Evolutionary conservation across 2,329 filamentous ascomycete genomes (phyloP).

Genomic region (Beauveria bassiana): DNA sequence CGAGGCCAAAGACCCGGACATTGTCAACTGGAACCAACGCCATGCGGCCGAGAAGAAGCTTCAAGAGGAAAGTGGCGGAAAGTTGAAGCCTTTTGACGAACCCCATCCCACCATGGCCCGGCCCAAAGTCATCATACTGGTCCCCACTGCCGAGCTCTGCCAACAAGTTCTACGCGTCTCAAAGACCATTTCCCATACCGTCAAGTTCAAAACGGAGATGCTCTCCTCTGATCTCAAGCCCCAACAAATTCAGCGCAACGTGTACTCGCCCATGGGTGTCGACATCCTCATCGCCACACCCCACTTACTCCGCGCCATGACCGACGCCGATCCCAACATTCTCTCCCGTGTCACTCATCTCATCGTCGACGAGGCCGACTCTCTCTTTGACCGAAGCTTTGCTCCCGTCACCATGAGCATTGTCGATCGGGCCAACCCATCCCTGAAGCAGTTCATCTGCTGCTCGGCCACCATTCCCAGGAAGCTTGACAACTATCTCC

Average conservation of each 20-base stretch:
- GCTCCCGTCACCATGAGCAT: constrained; percentile 73
- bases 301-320: constrained; percentile 81
- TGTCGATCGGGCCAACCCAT: constrained; percentile 72
- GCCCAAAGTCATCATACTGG: constrained; percentile 75
- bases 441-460: constrained; percentile 76
- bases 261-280: constrained; percentile 75
- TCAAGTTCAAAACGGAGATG: constrained; percentile 79
- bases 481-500: constrained; percentile 79
- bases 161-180: constrained; percentile 74
- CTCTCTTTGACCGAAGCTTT: constrained; percentile 89
- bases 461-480: constrained; percentile 95
- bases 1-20: constrained; percentile 52
- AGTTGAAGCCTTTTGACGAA: constrained; percentile 58
- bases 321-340: constrained; percentile 82
- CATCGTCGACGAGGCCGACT: constrained; percentile 92
- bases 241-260: constrained; percentile 71
- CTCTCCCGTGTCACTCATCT: constrained; percentile 86
- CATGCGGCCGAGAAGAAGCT: constrained; percentile 49
- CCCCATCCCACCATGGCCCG: constrained; percentile 68
- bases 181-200: constrained; percentile 73
- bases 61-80: constrained; percentile 45
- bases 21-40: constrained; percentile 49
- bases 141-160: constrained; percentile 89
- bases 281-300: constrained; percentile 85
- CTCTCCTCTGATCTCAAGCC: constrained; percentile 72